Evolutionary conservation across 371 early-diverging fungal genomes (phyloP), one percentile per base, ranked within the genome.

Genomic region (Mortierella sp.): DNA sequence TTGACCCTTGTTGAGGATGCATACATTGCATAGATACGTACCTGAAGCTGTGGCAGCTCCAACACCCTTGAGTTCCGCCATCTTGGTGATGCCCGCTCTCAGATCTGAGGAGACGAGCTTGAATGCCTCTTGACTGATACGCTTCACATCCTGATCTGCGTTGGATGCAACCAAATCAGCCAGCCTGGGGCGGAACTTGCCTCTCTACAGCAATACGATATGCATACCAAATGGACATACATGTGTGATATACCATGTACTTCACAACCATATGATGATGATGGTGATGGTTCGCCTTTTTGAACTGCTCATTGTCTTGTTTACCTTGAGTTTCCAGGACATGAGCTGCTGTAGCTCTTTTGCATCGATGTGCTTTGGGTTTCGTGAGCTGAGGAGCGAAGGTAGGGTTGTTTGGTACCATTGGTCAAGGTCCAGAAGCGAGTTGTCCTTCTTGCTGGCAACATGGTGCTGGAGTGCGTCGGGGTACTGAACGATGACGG

Each of bases 41-140:
- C 73, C 73, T 46, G 76, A 74, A 5, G 76, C 76, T 7, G 76
- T 74, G 27, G 76, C 76, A 14, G 76, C 68, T 13, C 76, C 76
- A 12, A 74, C 76, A 27, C 76, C 76, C 39, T 74, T 74, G 54
- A 74, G 76, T 17, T 67, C 68, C 7, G 67, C 40, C 68, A 74
- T 74, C 49, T 74, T 63, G 7, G 60, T 57, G 45, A 74, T 67
- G 37, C 60, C 60, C 1, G 60, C 64, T 22, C 60, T 74, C 28
- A 74, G 45, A 37, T 59, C 43, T 6, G 54, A 53, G 24, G 60
- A 8, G 8, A 62, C 39, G 16, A 62, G 50, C 6, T 39, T 21
- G 41, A 74, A 74, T 0, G 76, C 76, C 22, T 67, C 57, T 29
- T 67, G 57, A 40, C 68, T 74, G 10, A 60, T 56, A 29, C 57